A percentile compares a stretch with the other conserved stretches of the same genome.
phyloP scores from a whole-genome alignment of 2,329 filamentous ascomycete species.

The Monilinia polystroma region DNA sequence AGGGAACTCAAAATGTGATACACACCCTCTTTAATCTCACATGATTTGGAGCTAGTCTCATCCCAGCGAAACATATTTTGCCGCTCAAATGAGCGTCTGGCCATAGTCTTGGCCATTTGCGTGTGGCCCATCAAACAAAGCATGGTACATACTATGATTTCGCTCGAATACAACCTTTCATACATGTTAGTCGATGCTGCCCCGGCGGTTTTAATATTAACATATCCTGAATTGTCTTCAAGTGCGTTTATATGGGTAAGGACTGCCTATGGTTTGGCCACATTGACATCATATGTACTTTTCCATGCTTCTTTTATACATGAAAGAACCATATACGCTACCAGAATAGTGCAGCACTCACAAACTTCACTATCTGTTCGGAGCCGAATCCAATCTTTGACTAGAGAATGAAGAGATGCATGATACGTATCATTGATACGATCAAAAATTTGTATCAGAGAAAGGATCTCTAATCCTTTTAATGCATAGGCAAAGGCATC shows the following conservation, averaged over 20 bases:
- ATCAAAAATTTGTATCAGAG: constrained; percentile 26
- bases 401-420: constrained; percentile 23
- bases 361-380: neutral
- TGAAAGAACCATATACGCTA: neutral
- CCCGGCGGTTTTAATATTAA: neutral
- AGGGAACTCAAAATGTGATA: accelerated
- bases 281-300: neutral
- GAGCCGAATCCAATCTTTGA: constrained; percentile 23
- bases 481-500: constrained; percentile 26
- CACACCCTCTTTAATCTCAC: neutral
- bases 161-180: neutral
- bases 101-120: neutral
- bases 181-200: neutral
- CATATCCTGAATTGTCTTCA: neutral
- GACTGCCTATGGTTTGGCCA: neutral
- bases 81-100: neutral
- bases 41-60: neutral
- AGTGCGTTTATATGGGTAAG: neutral
- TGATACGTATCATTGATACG: neutral
- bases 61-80: neutral
- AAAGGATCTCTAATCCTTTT: constrained; percentile 18
- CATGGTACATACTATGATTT: neutral
- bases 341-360: neutral
- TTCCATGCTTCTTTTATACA: neutral
- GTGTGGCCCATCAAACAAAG: neutral